Conservation (phyloP, 2,329 filamentous ascomycete species). For the Nigrograna mackinnonii region DNA sequence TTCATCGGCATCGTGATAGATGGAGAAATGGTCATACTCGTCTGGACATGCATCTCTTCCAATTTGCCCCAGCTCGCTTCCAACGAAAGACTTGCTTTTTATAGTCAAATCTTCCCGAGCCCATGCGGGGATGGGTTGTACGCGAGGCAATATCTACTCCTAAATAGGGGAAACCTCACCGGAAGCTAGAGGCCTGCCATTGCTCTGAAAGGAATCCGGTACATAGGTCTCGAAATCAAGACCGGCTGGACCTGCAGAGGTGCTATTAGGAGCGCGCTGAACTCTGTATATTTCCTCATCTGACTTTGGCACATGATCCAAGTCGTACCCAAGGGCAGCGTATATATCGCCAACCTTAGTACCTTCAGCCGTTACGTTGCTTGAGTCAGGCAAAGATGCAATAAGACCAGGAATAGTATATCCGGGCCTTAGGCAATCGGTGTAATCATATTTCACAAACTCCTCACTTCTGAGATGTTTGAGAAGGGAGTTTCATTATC, state of each 20-base stretch:
- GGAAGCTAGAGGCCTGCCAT: neutral
- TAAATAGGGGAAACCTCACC: too few relatives aligned
- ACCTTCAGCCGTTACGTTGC: neutral
- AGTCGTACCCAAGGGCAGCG: slow-evolving; percentile 2
- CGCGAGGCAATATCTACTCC: too few relatives aligned
- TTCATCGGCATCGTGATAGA: too few relatives aligned
- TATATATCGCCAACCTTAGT: slow-evolving; percentile 4
- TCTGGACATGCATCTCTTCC: too few relatives aligned
- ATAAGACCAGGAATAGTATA: slow-evolving; percentile 6
- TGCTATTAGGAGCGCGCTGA: slow-evolving; percentile 1
- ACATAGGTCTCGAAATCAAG: neutral
- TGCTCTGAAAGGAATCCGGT: neutral
- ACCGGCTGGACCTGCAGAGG: neutral
- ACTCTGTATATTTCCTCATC: slow-evolving; percentile 3
- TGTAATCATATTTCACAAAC: slow-evolving; percentile 3
- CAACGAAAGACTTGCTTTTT: too few relatives aligned
- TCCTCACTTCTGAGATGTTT: slow-evolving; percentile 2
- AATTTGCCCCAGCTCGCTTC: too few relatives aligned
- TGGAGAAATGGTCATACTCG: too few relatives aligned
- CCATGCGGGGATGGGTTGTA: too few relatives aligned
- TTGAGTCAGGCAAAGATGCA: slow-evolving; percentile 2
- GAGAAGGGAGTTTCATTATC: slow-evolving; percentile 2
- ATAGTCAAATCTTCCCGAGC: too few relatives aligned
- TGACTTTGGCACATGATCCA: slow-evolving; percentile 4
- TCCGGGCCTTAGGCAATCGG: slow-evolving; percentile 4